These are phyloP conservation scores for Trichophyton rubrum DNA, from an alignment of 2,329 filamentous ascomycete species.

Conservation along the genomic window DNA sequence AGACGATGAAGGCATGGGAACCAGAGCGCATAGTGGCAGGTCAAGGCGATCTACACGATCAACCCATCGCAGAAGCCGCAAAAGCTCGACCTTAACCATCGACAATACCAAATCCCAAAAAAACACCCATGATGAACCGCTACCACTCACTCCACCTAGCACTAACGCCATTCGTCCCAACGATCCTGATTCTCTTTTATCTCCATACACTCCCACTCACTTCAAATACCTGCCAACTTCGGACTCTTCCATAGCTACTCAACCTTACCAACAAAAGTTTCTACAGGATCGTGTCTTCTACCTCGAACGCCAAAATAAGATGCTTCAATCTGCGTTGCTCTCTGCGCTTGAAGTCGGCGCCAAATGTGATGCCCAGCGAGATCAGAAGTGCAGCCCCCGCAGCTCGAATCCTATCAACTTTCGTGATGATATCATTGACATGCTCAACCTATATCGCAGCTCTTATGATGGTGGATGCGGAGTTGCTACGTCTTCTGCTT, in stretches of 20 bases:
- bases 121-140: not conserved
- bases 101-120: not conserved
- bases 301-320: conserved; percentile 32
- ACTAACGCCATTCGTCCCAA: not conserved
- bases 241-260: not conserved
- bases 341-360: conserved; percentile 29
- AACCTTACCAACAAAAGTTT: conserved; percentile 11
- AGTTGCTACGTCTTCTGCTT: not conserved
- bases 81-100: not conserved
- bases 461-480: not conserved
- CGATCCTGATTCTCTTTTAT: conserved; percentile 3
- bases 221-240: not conserved
- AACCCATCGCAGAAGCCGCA: not conserved
- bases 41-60: conserved; percentile 5
- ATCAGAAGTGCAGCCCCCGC: not conserved
- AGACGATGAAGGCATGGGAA: conserved; percentile 27
- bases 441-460: conserved; percentile 5
- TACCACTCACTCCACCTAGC: not conserved
- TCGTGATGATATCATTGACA: conserved; percentile 4
- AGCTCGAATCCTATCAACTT: not conserved
- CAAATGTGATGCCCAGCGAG: conserved; percentile 10
- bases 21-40: conserved; percentile 1
- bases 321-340: conserved; percentile 31
- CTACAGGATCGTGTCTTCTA: conserved; percentile 29
- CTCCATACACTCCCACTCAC: conserved; percentile 2